Conservation (phyloP, 2,329 filamentous ascomycete genomes). For the Colletotrichum orbiculare region DNA sequence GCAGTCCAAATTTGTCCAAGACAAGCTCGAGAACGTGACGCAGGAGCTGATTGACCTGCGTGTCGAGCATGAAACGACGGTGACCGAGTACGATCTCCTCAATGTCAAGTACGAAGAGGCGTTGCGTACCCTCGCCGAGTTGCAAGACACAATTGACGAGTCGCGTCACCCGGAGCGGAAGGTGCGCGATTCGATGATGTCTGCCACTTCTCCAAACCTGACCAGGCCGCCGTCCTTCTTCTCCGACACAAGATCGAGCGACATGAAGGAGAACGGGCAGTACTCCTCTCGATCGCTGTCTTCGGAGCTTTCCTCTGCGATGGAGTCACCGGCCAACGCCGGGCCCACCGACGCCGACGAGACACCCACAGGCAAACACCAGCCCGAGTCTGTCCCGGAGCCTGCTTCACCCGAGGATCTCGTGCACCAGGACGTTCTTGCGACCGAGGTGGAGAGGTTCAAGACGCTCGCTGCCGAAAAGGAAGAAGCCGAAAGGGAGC, state of each 20-base stretch:
- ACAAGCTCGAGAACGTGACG: slow-evolving; percentile 91
- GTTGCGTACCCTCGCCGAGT: slow-evolving; percentile 80
- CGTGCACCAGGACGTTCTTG: slow-evolving; percentile 54
- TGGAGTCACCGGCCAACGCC: slow-evolving; percentile 76
- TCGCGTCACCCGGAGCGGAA: slow-evolving; percentile 69
- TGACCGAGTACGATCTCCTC: slow-evolving; percentile 84
- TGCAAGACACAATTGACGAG: slow-evolving; percentile 89
- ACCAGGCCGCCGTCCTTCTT: slow-evolving; percentile 84
- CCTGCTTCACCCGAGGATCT: slow-evolving; percentile 49
- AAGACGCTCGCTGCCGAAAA: slow-evolving; percentile 79
- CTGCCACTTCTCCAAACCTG: slow-evolving; percentile 59
- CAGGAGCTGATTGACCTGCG: slow-evolving; percentile 92
- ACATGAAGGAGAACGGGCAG: slow-evolving; percentile 73
- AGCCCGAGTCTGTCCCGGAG: slow-evolving; percentile 15
- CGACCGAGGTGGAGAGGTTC: slow-evolving; percentile 77
- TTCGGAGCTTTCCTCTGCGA: slow-evolving; percentile 90
- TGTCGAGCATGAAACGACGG: slow-evolving; percentile 87
- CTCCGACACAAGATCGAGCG: slow-evolving; percentile 78
- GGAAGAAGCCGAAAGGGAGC: slow-evolving; percentile 76
- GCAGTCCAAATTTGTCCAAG: slow-evolving; percentile 86
- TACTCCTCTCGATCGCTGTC: slow-evolving; percentile 90
- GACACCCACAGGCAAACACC: slow-evolving; percentile 55
- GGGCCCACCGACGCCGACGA: slow-evolving; percentile 72
- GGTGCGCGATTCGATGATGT: slow-evolving; percentile 67
- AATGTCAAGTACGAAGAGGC: slow-evolving; percentile 92